Evolutionary conservation across 2,329 filamentous ascomycete genomes (phyloP), one percentile per base, ranked within the genome.

Genomic region (Aspergillus pseudonomiae): DNA sequence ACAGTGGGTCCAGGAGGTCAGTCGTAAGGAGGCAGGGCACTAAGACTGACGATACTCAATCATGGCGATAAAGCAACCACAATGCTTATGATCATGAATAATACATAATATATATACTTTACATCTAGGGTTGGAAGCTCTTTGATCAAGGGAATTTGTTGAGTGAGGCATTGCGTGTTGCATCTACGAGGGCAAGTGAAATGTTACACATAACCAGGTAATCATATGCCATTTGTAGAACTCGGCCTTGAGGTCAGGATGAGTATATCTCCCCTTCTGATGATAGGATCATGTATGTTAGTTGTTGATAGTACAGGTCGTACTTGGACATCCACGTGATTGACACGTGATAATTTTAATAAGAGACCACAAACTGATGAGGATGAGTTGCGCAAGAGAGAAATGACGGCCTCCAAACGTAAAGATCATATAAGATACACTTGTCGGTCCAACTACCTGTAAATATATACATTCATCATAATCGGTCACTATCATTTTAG

Each of bases 1-100:
- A 28, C 92, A 90, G 75, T 85, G 88, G 64, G 76, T 90, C 34
- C 74, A 76, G 65, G 75, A 81, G 39, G 74, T 78, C 28, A 71
- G 64, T 43, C 70, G 64, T 43, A 70, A 68, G 55, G 67, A 69
- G 41, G 53, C 28, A 21, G 62, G 62, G 39, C 41, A 61, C 28
- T 50, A 62, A 61, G 57, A 43, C 14, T 62, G 48, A 50, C 26
- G 14, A 3, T 10, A n/a, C 10, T n/a, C 11, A 30, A 16, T 48
- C 24, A 10, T 11, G 6, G 39, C n/a, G 19, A 11, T 32, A 24
- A 12, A 34, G 10, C 32, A 21, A 12, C 19, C 9, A n/a, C 4
- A 24, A 24, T 36, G 10, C 30, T 36, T 32, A 34, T 16, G 19
- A 34, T 34, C 2, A 36, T 54, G 11, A 36, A 36, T 19, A 52